Evolutionary conservation across 371 early-diverging fungal species (phyloP).

Genomic region (Gilbertella persicaria): DNA sequence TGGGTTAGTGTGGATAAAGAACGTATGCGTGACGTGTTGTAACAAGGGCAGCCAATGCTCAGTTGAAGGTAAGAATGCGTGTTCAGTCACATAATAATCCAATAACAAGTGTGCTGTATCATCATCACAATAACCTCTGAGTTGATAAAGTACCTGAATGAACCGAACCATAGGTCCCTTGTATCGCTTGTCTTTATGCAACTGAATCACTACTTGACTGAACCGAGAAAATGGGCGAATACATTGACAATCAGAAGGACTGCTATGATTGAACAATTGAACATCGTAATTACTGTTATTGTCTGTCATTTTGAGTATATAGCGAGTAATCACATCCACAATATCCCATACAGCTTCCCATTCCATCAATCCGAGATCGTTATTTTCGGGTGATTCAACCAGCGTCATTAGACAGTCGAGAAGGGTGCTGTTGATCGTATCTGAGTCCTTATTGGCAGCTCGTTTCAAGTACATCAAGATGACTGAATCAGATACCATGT

Average conservation of each 20-base stretch:
- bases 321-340: conserved; percentile 28
- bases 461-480: conserved; percentile 39
- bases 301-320: conserved; percentile 27
- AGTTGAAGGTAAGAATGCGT: conserved; percentile 65
- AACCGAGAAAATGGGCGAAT: conserved; percentile 29
- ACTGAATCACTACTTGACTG: conserved; percentile 28
- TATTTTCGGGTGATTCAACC: conserved; percentile 16
- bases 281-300: conserved; percentile 19
- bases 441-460: conserved; percentile 26
- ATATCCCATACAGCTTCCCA: conserved; percentile 55
- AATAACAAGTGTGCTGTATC: conserved; percentile 57
- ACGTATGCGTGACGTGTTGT: conserved; percentile 54
- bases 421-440: conserved; percentile 27
- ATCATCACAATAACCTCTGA: conserved; percentile 60
- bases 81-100: conserved; percentile 62
- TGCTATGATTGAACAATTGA: conserved; percentile 9
- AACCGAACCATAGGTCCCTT: conserved; percentile 51
- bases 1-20: conserved; percentile 49
- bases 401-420: conserved; percentile 21
- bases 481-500: conserved; percentile 40
- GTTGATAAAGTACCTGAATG: conserved; percentile 56
- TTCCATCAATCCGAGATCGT: conserved; percentile 33
- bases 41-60: conserved; percentile 63
- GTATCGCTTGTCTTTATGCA: conserved; percentile 26
- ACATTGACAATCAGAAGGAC: background rate